Evolutionary conservation across 208 protist species (phyloP).

Genomic region (Leishmania tropica): DNA sequence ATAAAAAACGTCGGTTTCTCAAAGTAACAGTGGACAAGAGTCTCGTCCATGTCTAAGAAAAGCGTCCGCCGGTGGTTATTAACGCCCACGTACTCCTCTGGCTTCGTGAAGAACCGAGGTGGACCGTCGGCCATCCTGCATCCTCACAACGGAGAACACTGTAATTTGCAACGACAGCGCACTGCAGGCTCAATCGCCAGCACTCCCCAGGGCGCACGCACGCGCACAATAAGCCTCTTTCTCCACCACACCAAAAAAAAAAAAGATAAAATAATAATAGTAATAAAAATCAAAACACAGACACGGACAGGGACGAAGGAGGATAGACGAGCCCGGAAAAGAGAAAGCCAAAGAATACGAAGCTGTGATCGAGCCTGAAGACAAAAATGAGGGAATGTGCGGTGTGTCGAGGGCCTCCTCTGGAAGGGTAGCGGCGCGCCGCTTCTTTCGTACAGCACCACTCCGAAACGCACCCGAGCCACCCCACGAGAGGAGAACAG

Average conservation of each 20-base stretch:
- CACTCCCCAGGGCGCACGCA: not conserved
- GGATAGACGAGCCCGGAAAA: not conserved
- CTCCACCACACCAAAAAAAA: not conserved
- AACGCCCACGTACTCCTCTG: conserved; percentile 31
- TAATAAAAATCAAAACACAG: not conserved
- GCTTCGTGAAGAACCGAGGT: conserved; percentile 35
- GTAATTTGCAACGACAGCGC: not conserved
- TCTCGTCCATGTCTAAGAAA: conserved; percentile 76
- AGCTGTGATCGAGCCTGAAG: not conserved
- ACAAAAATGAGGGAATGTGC: not conserved
- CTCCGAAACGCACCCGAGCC: not conserved
- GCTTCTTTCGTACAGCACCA: not conserved
- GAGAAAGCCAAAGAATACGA: conserved; percentile 3
- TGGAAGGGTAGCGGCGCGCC: not conserved
- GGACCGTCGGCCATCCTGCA: conserved; percentile 23
- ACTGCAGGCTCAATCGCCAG: not conserved
- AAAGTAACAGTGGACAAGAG: conserved; percentile 62
- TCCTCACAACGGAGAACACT: conserved; percentile 5
- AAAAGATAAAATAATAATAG: conserved; percentile 1
- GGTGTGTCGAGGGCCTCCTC: not conserved
- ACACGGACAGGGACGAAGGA: not conserved
- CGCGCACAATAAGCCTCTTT: not conserved
- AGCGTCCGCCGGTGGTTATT: conserved; percentile 36
- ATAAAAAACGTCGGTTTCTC: conserved; percentile 38
- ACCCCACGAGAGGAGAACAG: not conserved